A percentile compares a stretch with the other conserved stretches of the same genome.
Evolutionary conservation across 495 filamentous ascomycete genomes (phyloP).

Genomic region (Oidiodendron maius): DNA sequence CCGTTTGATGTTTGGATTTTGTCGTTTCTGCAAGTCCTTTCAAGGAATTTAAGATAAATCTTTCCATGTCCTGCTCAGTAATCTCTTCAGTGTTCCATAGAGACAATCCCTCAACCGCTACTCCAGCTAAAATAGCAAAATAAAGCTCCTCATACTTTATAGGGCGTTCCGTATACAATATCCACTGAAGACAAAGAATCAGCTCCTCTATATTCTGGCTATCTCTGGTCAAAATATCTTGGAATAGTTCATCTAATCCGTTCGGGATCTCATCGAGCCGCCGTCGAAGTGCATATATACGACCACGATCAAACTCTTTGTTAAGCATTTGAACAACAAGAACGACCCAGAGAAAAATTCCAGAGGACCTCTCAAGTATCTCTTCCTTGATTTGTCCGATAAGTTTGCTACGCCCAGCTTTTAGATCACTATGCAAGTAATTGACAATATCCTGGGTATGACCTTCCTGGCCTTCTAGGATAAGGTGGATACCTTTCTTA

Average conservation of each 20-base stretch:
- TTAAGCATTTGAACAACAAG: neutral
- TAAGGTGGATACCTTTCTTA: conserved; percentile 19
- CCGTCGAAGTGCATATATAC: neutral
- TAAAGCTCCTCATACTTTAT: conserved; percentile 22
- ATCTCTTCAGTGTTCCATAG: conserved; percentile 17
- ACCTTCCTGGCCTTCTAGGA: conserved; percentile 20
- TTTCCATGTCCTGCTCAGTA: conserved; percentile 16
- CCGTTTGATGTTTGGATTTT: conserved; percentile 8
- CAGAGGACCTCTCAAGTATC: conserved; percentile 10
- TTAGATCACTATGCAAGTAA: conserved; percentile 14
- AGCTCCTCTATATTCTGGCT: neutral
- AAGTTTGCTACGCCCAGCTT: conserved; percentile 8
- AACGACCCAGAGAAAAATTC: conserved; percentile 26
- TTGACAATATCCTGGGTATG: conserved; percentile 17
- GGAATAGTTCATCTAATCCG: conserved; percentile 22
- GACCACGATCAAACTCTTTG: neutral
- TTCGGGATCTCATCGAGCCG: conserved; percentile 10
- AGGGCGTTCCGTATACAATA: conserved; percentile 21
- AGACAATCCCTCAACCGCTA: conserved; percentile 11
- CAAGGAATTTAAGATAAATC: conserved; percentile 22
- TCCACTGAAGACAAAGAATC: conserved; percentile 25
- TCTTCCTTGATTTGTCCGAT: conserved; percentile 15
- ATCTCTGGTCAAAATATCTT: conserved; percentile 5
- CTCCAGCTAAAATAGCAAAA: conserved; percentile 20
- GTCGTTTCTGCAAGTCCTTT: conserved; percentile 26